These are phyloP conservation scores for Articulospora tetracladia DNA, from an alignment of 495 filamentous ascomycete species.

Conservation along the genomic window DNA sequence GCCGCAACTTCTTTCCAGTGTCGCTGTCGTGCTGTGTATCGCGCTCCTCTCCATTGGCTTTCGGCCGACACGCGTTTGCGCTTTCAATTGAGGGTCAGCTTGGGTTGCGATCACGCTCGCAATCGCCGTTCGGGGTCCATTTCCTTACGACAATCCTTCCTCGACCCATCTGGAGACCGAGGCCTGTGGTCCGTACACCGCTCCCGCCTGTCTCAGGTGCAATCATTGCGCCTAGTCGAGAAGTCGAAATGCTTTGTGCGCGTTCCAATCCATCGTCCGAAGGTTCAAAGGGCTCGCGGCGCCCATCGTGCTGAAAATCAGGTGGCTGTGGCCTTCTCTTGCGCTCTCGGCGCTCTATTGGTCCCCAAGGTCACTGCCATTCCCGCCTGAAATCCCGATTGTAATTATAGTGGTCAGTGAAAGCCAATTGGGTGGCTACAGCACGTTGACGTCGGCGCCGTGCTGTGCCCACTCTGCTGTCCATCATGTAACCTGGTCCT, in stretches of 20 bases:
- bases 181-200: conserved; percentile 10
- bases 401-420: conserved; percentile 28
- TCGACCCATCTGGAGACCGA: not conserved
- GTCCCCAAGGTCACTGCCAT: conserved; percentile 16
- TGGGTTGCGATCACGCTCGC: not conserved
- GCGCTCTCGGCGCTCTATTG: conserved; percentile 5
- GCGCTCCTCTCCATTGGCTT: not conserved
- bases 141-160: not conserved
- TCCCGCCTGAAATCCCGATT: conserved; percentile 17
- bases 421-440: conserved; percentile 18
- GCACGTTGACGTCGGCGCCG: conserved; percentile 7
- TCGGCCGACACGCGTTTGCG: conserved; percentile 10
- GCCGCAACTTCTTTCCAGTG: conserved; percentile 10
- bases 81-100: conserved; percentile 12
- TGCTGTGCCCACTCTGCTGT: not conserved
- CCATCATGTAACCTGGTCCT: conserved; percentile 13
- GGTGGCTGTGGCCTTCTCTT: conserved; percentile 18
- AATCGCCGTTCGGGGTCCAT: not conserved
- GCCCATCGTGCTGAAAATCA: conserved; percentile 20
- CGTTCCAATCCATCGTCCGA: conserved; percentile 24
- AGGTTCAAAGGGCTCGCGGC: conserved; percentile 26
- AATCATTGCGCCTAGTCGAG: conserved; percentile 15
- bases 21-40: not conserved
- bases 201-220: conserved; percentile 23
- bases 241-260: conserved; percentile 30